Evolutionary conservation across 2,329 filamentous ascomycete species (phyloP), one percentile per base, ranked within the genome.

Genomic region (Paecilomyces variotii): DNA sequence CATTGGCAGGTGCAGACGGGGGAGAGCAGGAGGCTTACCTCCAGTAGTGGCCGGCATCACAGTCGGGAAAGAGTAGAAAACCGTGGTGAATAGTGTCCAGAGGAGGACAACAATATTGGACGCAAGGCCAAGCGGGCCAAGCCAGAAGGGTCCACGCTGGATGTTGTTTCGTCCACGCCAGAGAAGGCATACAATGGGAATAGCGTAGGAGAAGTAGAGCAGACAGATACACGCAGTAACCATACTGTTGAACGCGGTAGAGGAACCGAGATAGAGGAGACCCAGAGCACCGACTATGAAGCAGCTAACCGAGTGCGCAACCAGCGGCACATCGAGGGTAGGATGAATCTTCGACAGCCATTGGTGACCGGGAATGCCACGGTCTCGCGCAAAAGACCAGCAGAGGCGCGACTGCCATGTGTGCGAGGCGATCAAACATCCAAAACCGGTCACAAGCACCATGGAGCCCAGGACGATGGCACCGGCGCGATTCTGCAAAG

Each of bases 361-460:
- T 24, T 68, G 61, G 57, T 75, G 71, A 50, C 75, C 76, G 3
- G 80, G 80, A 1, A 82, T 60, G 2, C 79, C 80, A 12, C 72
- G 66, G 63, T 83, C 81, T 3, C 80, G 73, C 9, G 81, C 79
- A 63, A 83, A 82, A 19, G 78, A 79, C 80, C 80, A 82, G 59
- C 76, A 78, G 6, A 82, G 70, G 0, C 80, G 73, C 34, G 76
- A 77, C 63, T 81, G 78, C 75, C 79, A 82, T 4, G 79, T 81
- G 57, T 82, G 78, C 57, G 71, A 74, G 3, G 78, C 74, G 53
- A 80, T 73, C 56, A 78, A 66, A 61, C 78, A 80, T 14, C 78
- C 77, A 55, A 80, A 64, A 1, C 78, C 78, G 0, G 79, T 80
- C 4, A 74, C 74, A 26, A 81, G 71, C 61, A 82, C 74, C 55